These are phyloP conservation scores for Rhodotorula sp. DNA, from an alignment of 1,284 basidiomycete species.

Conservation along the genomic window DNA sequence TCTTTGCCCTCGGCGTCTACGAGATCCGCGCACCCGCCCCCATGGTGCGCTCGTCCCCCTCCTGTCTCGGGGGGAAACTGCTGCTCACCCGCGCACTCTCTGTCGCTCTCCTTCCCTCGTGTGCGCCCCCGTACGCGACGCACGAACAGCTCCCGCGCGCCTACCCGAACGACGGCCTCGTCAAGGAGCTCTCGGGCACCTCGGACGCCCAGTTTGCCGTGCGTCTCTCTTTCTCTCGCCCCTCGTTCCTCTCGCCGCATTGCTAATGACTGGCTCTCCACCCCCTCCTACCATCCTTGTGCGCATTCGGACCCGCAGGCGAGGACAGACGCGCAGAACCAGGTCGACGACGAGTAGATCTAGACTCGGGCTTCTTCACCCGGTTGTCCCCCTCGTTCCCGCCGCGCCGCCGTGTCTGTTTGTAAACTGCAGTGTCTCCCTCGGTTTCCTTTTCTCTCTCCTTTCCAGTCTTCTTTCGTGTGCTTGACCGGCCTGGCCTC, in stretches of 20 bases:
- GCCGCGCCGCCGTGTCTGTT: no score
- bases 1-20: constrained; percentile 39
- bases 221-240: neutral
- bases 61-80: neutral
- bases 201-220: constrained; percentile 38
- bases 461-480: no score
- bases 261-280: no score
- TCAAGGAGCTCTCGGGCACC: constrained; percentile 42
- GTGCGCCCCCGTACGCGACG: no score
- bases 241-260: neutral
- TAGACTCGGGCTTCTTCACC: no score
- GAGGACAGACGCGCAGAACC: neutral
- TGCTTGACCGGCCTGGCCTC: no score
- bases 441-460: no score
- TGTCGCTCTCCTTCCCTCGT: no score
- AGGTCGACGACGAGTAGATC: neutral
- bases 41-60: constrained; percentile 37
- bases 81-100: neutral
- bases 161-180: constrained; percentile 46
- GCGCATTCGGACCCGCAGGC: neutral
- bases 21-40: constrained; percentile 31
- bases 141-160: constrained; percentile 37
- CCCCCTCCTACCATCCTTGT: no score
- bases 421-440: no score
- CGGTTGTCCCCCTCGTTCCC: no score